These are phyloP conservation scores for Martiniozyma asiatica DNA, from an alignment of 1,139 yeast species.

Conservation along the genomic window DNA sequence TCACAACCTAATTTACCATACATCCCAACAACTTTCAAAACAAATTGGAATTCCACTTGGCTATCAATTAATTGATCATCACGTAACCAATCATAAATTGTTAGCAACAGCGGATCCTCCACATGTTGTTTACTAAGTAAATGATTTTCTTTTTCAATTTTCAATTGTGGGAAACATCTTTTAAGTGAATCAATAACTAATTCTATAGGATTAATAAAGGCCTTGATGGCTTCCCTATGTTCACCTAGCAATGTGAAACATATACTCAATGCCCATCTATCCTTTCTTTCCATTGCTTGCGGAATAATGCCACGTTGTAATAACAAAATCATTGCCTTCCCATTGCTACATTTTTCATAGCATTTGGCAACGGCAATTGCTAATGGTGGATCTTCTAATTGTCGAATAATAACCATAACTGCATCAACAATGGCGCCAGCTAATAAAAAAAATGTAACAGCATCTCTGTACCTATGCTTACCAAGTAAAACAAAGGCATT, in stretches of 20 bases:
- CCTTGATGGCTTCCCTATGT: constrained; percentile 47
- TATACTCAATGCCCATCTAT: constrained; percentile 79
- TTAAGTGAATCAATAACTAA: constrained; percentile 23
- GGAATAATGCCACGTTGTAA: constrained; percentile 46
- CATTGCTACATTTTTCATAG: constrained; percentile 44
- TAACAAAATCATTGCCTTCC: constrained; percentile 37
- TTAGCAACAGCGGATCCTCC: constrained; percentile 69
- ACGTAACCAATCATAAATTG: constrained; percentile 53
- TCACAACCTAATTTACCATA: constrained; percentile 91
- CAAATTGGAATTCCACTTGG: constrained; percentile 49
- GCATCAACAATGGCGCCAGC: constrained; percentile 71
- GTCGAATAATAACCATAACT: constrained; percentile 56
- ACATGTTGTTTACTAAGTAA: constrained; percentile 18
- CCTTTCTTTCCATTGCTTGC: constrained; percentile 46
- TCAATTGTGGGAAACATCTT: too few species aligned
- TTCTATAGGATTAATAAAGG: constrained; percentile 47
- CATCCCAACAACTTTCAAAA: constrained; percentile 51
- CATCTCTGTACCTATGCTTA: constrained; percentile 75
- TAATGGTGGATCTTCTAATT: constrained; percentile 53
- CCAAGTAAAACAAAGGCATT: constrained; percentile 88
- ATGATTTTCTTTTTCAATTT: too few species aligned
- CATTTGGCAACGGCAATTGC: constrained; percentile 76
- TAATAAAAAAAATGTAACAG: constrained; percentile 82
- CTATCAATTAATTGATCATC: constrained; percentile 34
- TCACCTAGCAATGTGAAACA: constrained; percentile 56